phyloP scores from a whole-genome alignment of 192 early-diverging fungal species.

The Neocallimastix lanati region DNA sequence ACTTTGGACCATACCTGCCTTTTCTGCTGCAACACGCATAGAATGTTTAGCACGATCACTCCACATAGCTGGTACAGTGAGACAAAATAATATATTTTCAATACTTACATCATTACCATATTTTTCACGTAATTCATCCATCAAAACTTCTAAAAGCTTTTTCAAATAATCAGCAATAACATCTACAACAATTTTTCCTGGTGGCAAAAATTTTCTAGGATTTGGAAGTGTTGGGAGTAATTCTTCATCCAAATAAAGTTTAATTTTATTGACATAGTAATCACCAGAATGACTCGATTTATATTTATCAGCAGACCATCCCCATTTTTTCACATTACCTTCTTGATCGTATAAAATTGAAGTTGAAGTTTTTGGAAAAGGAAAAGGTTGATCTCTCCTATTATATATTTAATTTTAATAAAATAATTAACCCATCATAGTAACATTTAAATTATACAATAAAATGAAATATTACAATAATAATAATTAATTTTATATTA shows the following conservation, averaged over 20 bases:
- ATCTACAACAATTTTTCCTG: not conserved
- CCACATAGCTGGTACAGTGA: conserved; percentile 2
- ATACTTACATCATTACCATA: not conserved
- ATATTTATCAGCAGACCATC: not conserved
- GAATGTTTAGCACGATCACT: not conserved
- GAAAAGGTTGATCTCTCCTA: not conserved
- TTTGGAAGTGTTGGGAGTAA: not conserved
- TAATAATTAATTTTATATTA: too few species aligned
- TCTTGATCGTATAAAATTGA: not conserved
- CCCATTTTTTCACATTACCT: not conserved
- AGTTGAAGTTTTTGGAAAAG: not conserved
- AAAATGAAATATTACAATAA: too few species aligned
- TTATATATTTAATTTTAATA: not conserved
- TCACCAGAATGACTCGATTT: not conserved
- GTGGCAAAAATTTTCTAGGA: not conserved
- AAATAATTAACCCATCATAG: too few species aligned
- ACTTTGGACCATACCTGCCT: not conserved
- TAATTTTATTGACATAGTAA: not conserved
- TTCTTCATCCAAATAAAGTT: not conserved
- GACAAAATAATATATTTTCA: not conserved
- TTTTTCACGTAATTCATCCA: not conserved
- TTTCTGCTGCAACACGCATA: not conserved
- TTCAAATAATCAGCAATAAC: not conserved
- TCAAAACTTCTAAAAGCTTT: not conserved
- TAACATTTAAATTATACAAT: too few species aligned